phyloP scores from a whole-genome alignment of 805 yeast species.

The Diddensiella transvaalensis region DNA sequence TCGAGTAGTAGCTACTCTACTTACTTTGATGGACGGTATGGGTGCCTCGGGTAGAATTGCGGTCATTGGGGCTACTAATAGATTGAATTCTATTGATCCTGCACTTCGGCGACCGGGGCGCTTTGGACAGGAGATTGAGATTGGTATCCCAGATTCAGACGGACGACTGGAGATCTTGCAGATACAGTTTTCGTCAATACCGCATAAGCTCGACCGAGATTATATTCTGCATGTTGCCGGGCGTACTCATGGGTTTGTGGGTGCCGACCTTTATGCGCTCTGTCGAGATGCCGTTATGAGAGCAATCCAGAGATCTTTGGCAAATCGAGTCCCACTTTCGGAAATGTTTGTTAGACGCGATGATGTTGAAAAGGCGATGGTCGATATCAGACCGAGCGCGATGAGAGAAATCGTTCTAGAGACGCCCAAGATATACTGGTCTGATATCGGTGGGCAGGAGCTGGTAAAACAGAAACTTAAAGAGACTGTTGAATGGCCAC shows the following conservation, averaged over 20 bases:
- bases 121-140: constrained; percentile 84
- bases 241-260: constrained; percentile 94
- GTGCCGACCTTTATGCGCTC: constrained; percentile 88
- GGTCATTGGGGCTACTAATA: constrained; percentile 93
- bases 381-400: constrained; percentile 89
- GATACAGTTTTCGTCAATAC: constrained; percentile 59
- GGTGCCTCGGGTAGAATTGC: constrained; percentile 94
- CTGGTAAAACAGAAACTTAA: constrained; percentile 72
- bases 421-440: constrained; percentile 91
- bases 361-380: constrained; percentile 69
- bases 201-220: constrained; percentile 48
- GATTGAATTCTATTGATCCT: constrained; percentile 82
- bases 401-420: constrained; percentile 95
- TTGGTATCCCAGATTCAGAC: constrained; percentile 85
- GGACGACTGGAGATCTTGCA: constrained; percentile 70
- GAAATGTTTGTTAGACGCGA: constrained; percentile 45
- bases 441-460: constrained; percentile 94
- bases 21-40: constrained; percentile 98
- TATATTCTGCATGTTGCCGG: constrained; percentile 64
- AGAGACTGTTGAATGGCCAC: constrained; percentile 90
- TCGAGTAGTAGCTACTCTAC: constrained; percentile 82
- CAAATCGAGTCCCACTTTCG: constrained; percentile 18
- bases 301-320: constrained; percentile 63
- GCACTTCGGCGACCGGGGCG: constrained; percentile 85
- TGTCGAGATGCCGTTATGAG: constrained; percentile 85